Conservation (phyloP, 306 rosid species). For the Vicia villosa region DNA sequence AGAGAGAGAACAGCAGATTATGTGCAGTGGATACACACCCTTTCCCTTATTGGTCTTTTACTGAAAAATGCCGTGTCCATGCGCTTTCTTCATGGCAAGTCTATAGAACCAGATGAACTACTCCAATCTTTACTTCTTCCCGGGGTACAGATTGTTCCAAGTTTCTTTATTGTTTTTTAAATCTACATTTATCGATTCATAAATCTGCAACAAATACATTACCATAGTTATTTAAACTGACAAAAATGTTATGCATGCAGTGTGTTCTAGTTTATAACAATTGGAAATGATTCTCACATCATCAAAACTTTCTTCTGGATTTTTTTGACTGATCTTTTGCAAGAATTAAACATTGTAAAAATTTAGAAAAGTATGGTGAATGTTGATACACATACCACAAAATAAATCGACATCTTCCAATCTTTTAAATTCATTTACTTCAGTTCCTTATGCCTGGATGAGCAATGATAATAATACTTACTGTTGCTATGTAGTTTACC, state of each 20-base stretch:
- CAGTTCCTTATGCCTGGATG: not conserved
- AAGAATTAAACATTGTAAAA: not conserved
- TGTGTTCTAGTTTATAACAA: conserved; percentile 10
- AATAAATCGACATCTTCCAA: conserved; percentile 18
- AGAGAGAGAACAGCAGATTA: conserved; percentile 87
- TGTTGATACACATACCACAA: conserved; percentile 1
- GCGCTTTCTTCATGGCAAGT: conserved; percentile 59
- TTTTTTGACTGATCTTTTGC: not conserved
- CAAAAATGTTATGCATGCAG: not conserved
- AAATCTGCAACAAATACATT: not conserved
- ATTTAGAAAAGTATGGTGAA: conserved; percentile 5
- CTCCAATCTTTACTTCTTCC: conserved; percentile 84
- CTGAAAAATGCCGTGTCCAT: conserved; percentile 76
- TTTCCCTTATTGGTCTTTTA: conserved; percentile 75
- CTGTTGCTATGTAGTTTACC: conserved; percentile 13
- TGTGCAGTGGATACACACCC: conserved; percentile 91
- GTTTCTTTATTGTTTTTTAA: not conserved
- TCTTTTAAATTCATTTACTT: conserved; percentile 6
- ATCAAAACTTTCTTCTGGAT: not conserved
- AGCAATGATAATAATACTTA: conserved; percentile 8
- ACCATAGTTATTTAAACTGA: not conserved
- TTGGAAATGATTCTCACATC: conserved; percentile 5
- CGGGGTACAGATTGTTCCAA: conserved; percentile 54
- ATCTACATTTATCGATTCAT: conserved; percentile 1
- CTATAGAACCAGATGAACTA: conserved; percentile 63